Conservation (phyloP, 1,284 basidiomycete genomes). For the Cutaneotrichosporon dermatis region DNA sequence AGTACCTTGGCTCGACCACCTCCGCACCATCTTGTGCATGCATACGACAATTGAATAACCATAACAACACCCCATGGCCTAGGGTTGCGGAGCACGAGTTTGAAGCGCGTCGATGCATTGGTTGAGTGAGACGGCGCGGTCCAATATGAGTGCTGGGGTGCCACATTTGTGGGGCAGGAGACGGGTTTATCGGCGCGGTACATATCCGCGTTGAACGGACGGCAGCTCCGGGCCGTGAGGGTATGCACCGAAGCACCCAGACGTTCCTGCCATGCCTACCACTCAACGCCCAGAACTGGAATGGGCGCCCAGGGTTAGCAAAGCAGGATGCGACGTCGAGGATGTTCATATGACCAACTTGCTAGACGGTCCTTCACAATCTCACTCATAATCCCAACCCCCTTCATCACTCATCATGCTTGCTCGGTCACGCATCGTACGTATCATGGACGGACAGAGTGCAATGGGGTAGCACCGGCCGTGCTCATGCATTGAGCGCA, state of each 20-base stretch:
- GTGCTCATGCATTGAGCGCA: background rate
- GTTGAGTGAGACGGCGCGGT: background rate
- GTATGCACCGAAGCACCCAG: too few species aligned
- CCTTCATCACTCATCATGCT: constrained; percentile 22
- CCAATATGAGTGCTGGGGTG: background rate
- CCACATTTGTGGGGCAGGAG: constrained; percentile 10
- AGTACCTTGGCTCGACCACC: too few species aligned
- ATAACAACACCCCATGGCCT: too few species aligned
- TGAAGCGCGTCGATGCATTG: background rate
- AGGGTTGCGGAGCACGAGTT: background rate
- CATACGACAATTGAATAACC: too few species aligned
- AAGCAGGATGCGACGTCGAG: background rate
- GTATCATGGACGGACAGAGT: constrained; percentile 6
- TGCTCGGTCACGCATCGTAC: constrained; percentile 31
- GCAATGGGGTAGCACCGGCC: too few species aligned
- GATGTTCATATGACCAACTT: background rate
- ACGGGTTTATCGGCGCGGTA: constrained; percentile 15
- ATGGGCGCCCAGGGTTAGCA: background rate
- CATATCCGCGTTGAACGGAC: background rate
- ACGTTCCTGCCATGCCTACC: too few species aligned
- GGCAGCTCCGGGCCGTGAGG: background rate
- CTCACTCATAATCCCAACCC: background rate
- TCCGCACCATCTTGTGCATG: too few species aligned
- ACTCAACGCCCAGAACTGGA: too few species aligned
- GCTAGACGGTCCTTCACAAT: background rate